phyloP scores from a whole-genome alignment of 768 basidiomycete genomes.

The Hygrophorus russula region DNA sequence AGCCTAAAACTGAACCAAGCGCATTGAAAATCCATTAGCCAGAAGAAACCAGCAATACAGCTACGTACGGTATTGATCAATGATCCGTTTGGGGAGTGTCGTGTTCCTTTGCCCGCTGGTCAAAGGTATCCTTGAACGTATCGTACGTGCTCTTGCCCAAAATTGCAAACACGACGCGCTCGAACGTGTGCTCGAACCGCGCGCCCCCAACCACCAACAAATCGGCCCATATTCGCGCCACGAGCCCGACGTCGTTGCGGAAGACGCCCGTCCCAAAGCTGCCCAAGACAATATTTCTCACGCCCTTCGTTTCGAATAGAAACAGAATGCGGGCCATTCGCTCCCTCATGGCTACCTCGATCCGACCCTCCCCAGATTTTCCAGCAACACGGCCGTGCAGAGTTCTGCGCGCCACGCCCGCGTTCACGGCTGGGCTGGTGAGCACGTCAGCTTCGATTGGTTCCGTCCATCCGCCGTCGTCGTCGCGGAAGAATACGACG shows the following conservation, averaged over 20 bases:
- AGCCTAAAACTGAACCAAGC: no score
- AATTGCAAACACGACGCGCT: conserved; percentile 58
- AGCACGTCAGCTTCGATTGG: conserved; percentile 56
- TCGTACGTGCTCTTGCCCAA: conserved; percentile 36
- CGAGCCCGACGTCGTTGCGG: conserved; percentile 44
- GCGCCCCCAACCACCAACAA: conserved; percentile 36
- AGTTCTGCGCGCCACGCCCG: conserved; percentile 29
- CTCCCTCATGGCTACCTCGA: conserved; percentile 51
- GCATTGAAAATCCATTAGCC: no score
- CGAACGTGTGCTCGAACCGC: conserved; percentile 48
- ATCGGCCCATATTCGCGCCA: conserved; percentile 58
- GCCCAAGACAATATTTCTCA: conserved; percentile 52
- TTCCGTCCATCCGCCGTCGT: conserved; percentile 41
- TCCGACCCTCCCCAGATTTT: conserved; percentile 24
- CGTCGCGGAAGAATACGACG: conserved; percentile 52
- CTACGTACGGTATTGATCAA: no score
- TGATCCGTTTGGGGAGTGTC: no score
- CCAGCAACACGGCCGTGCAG: conserved; percentile 9
- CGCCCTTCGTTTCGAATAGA: conserved; percentile 52
- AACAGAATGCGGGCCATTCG: conserved; percentile 59
- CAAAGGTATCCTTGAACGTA: conserved; percentile 13
- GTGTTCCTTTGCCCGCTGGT: no score
- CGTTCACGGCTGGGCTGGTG: conserved; percentile 70
- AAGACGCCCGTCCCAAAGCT: conserved; percentile 77
- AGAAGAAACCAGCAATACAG: no score